Evolutionary conservation across 306 rosid species (phyloP).

Genomic region (Glycine tomentella): DNA sequence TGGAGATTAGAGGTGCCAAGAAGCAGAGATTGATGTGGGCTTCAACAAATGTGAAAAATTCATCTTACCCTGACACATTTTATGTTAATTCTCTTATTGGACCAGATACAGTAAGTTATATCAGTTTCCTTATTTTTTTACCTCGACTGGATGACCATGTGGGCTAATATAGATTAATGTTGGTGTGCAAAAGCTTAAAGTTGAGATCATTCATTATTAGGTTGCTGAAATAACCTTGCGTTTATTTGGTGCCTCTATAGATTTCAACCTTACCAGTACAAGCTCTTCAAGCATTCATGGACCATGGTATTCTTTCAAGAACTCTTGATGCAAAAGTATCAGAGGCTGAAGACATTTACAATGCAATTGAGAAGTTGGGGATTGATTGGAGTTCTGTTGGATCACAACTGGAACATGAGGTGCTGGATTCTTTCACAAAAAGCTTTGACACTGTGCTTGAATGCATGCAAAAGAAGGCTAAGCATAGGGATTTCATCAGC

Average conservation of each 20-base stretch:
- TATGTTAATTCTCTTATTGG: constrained; percentile 60
- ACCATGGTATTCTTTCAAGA: constrained; percentile 81
- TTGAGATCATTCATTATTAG: constrained; percentile 24
- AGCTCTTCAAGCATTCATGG: constrained; percentile 85
- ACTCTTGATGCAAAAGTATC: constrained; percentile 76
- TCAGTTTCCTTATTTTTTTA: background rate
- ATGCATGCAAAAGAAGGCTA: constrained; percentile 40
- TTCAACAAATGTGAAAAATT: constrained; percentile 52
- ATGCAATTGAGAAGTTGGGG: constrained; percentile 84
- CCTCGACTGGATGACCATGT: too few species aligned
- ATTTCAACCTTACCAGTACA: constrained; percentile 88
- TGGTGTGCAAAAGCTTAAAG: constrained; percentile 4
- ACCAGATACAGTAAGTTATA: constrained; percentile 69
- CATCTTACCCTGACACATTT: constrained; percentile 46
- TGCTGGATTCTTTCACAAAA: constrained; percentile 51
- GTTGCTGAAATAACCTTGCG: constrained; percentile 23
- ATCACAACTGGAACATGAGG: constrained; percentile 61
- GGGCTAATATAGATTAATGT: background rate
- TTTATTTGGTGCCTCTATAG: constrained; percentile 50
- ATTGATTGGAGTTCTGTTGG: constrained; percentile 83
- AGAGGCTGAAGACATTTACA: constrained; percentile 75
- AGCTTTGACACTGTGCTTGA: constrained; percentile 46
- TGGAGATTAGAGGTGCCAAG: constrained; percentile 91
- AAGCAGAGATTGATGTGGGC: constrained; percentile 68
- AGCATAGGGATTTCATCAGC: constrained; percentile 20